These are phyloP conservation scores for Hypomontagnella submonticulosa DNA, from an alignment of 495 filamentous ascomycete genomes.

Conservation along the genomic window DNA sequence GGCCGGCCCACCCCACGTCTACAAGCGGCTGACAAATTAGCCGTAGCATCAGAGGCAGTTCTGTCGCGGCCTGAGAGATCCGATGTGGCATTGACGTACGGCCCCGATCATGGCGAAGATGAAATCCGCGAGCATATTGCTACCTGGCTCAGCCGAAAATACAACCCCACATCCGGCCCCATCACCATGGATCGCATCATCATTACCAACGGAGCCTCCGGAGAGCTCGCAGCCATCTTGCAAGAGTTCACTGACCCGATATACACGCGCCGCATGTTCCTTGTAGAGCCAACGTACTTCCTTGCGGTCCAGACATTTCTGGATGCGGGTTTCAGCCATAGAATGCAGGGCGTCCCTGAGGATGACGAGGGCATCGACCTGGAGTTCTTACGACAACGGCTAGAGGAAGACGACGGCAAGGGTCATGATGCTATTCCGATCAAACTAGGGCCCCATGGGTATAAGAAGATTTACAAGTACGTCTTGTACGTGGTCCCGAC, in stretches of 20 bases:
- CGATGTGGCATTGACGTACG: slow-evolving; percentile 69
- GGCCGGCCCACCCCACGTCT: slow-evolving; percentile 74
- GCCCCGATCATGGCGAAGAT: slow-evolving; percentile 74
- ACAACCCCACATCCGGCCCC: slow-evolving; percentile 55
- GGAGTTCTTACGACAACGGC: slow-evolving; percentile 58
- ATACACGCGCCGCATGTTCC: slow-evolving; percentile 76
- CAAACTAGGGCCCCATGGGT: slow-evolving; percentile 43
- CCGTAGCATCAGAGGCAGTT: slow-evolving; percentile 61
- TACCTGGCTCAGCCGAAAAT: slow-evolving; percentile 72
- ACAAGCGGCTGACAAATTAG: slow-evolving; percentile 66
- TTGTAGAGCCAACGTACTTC: slow-evolving; percentile 79
- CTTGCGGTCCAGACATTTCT: slow-evolving; percentile 77
- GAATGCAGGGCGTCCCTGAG: slow-evolving; percentile 70
- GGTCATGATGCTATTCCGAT: not conserved
- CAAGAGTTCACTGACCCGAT: slow-evolving; percentile 76
- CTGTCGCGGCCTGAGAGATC: slow-evolving; percentile 64
- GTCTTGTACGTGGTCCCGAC: slow-evolving; percentile 81
- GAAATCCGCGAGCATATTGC: slow-evolving; percentile 69
- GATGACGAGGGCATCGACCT: slow-evolving; percentile 76
- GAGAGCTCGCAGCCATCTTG: slow-evolving; percentile 73
- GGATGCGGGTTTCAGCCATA: slow-evolving; percentile 70
- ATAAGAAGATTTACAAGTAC: slow-evolving; percentile 74
- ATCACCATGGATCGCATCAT: slow-evolving; percentile 67
- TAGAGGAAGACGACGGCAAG: slow-evolving; percentile 49
- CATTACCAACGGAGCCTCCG: slow-evolving; percentile 76